Conservation (phyloP, 192 early-diverging fungal genomes). For the Allomyces macrogynus region DNA sequence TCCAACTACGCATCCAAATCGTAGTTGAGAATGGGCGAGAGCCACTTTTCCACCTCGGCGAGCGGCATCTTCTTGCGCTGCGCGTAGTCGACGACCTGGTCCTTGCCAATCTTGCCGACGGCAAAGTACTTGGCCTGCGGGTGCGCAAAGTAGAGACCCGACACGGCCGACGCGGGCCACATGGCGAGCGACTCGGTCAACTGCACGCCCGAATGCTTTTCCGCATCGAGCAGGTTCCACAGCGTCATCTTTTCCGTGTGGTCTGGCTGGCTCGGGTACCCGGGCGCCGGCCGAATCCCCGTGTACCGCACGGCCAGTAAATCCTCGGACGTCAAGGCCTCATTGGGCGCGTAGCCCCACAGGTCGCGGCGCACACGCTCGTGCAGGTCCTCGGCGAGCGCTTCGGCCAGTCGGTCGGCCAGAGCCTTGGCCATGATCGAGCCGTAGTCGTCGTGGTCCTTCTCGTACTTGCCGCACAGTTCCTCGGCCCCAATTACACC, state of each 20-base stretch:
- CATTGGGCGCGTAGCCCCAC: constrained; percentile 70
- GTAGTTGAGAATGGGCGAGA: constrained; percentile 54
- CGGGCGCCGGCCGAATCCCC: constrained; percentile 86
- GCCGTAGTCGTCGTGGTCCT: constrained; percentile 70
- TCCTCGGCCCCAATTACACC: constrained; percentile 79
- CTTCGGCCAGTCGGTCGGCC: constrained; percentile 84
- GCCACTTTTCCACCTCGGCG: constrained; percentile 50
- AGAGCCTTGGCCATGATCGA: constrained; percentile 90
- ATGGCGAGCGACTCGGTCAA: constrained; percentile 88
- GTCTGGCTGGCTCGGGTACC: constrained; percentile 88
- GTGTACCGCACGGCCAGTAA: constrained; percentile 82
- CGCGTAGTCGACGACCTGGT: constrained; percentile 67
- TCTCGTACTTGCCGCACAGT: constrained; percentile 54
- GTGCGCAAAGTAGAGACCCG: constrained; percentile 53
- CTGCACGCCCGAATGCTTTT: constrained; percentile 56
- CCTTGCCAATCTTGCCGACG: constrained; percentile 80
- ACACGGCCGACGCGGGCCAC: constrained; percentile 77
- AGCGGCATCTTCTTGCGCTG: constrained; percentile 41
- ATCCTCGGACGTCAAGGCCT: constrained; percentile 53
- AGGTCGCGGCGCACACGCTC: constrained; percentile 64
- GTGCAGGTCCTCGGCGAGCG: constrained; percentile 75
- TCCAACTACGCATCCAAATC: no score
- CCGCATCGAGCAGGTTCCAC: constrained; percentile 73
- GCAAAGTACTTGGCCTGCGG: constrained; percentile 75
- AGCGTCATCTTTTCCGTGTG: constrained; percentile 85